phyloP scores from a whole-genome alignment of 208 protist species.

The Trypanosoma congolense region DNA sequence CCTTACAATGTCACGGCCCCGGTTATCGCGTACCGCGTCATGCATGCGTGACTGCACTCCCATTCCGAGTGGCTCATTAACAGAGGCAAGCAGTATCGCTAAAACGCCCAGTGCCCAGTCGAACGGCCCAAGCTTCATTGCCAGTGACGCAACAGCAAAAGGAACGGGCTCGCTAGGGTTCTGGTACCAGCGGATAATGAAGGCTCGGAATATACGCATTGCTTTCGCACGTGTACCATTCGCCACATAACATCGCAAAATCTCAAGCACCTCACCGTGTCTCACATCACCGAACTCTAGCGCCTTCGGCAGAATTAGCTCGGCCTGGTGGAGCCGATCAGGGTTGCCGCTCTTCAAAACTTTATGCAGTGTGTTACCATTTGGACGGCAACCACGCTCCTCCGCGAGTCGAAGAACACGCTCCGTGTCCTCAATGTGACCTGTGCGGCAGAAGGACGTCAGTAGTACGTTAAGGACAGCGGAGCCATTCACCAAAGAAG shows the following conservation, averaged over 20 bases:
- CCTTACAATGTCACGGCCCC: conserved; percentile 33
- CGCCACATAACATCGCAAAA: conserved; percentile 16
- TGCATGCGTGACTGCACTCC: conserved; percentile 35
- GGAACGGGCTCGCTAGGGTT: conserved; percentile 24
- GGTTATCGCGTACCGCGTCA: conserved; percentile 21
- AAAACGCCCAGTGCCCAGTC: conserved; percentile 71
- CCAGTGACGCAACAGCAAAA: conserved; percentile 38
- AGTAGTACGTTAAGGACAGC: conserved; percentile 59
- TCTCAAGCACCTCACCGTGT: conserved; percentile 15
- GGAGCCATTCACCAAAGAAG: conserved; percentile 58
- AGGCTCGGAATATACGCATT: conserved; percentile 22
- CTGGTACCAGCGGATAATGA: conserved; percentile 17
- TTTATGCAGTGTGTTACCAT: conserved; percentile 14
- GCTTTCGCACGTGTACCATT: conserved; percentile 17
- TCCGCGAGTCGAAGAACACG: conserved; percentile 11
- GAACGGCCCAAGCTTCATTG: conserved; percentile 69
- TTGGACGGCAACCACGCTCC: conserved; percentile 18
- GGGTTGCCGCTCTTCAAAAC: conserved; percentile 11
- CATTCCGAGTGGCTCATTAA: conserved; percentile 24
- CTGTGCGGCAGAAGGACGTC: conserved; percentile 37
- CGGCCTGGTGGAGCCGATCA: conserved; percentile 15
- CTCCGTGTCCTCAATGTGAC: conserved; percentile 15
- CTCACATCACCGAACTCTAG: conserved; percentile 11
- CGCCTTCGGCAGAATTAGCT: conserved; percentile 14
- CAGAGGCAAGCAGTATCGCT: conserved; percentile 36